Conservation (phyloP, 2,329 filamentous ascomycete species). For the Diatrype stigma region DNA sequence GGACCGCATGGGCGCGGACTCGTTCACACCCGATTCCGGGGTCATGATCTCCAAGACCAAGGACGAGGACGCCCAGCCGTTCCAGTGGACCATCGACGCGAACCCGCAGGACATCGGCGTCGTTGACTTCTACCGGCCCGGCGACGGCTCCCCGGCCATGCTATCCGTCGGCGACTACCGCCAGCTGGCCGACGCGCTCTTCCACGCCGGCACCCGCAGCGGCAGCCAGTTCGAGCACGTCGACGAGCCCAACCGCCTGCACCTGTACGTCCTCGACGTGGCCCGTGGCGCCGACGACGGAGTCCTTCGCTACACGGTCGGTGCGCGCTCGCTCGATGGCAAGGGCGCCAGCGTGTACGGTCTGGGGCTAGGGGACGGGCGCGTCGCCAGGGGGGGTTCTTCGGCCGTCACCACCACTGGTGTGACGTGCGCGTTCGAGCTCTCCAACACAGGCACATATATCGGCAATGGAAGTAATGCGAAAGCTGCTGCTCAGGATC, state of each 20-base stretch:
- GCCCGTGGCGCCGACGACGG: conserved; percentile 34
- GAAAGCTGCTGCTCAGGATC: conserved; percentile 27
- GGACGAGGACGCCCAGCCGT: conserved; percentile 37
- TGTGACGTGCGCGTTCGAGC: conserved; percentile 41
- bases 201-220: conserved; percentile 49
- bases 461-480: conserved; percentile 15
- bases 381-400: conserved; percentile 17
- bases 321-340: conserved; percentile 38
- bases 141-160: conserved; percentile 43
- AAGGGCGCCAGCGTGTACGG: conserved; percentile 30
- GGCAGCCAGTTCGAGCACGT: conserved; percentile 46
- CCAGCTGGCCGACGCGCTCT: conserved; percentile 49
- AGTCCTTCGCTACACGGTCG: conserved; percentile 45
- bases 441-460: conserved; percentile 41
- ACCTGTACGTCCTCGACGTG: conserved; percentile 45
- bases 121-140: conserved; percentile 45
- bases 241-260: conserved; percentile 43
- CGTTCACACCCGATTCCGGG: conserved; percentile 46
- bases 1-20: conserved; percentile 50
- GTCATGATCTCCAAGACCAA: conserved; percentile 53
- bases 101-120: conserved; percentile 49
- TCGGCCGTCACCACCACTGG: conserved; percentile 28
- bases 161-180: conserved; percentile 50
- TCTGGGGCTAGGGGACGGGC: conserved; percentile 34
- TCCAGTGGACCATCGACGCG: conserved; percentile 53